phyloP scores from a whole-genome alignment of 306 rosid species.

The Hippophae tibetana region DNA sequence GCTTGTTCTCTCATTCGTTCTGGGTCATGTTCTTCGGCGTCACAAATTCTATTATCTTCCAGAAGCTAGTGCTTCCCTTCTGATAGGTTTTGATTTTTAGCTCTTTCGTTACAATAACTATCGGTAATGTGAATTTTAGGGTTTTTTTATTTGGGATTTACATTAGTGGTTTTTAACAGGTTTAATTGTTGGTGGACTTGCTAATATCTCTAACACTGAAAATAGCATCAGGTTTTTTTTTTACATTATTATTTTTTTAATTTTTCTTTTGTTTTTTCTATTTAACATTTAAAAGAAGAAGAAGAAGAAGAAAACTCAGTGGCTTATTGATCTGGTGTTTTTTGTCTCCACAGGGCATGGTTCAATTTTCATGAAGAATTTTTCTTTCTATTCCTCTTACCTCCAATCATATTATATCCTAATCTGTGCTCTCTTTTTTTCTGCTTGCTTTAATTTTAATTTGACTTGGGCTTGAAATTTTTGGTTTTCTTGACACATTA shows the following conservation, averaged over 20 bases:
- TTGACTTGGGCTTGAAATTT: not conserved
- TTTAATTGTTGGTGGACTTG: constrained; percentile 83
- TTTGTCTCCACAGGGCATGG: constrained; percentile 63
- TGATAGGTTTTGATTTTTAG: constrained; percentile 44
- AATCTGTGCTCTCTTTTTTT: not conserved
- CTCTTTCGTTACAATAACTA: not conserved
- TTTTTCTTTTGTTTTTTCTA: not conserved
- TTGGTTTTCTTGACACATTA: constrained; percentile 50
- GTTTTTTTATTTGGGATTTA: not conserved
- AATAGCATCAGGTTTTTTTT: constrained; percentile 60
- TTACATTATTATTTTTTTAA: not conserved
- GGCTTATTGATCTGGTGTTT: constrained; percentile 1
- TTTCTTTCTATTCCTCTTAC: constrained; percentile 89
- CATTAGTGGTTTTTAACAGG: constrained; percentile 34
- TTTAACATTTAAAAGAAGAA: not conserved
- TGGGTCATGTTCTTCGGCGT: constrained; percentile 96
- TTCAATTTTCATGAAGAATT: constrained; percentile 97
- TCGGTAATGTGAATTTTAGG: not conserved
- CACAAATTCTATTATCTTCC: constrained; percentile 79
- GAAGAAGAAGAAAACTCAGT: not conserved
- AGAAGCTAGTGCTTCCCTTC: constrained; percentile 97
- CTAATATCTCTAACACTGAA: constrained; percentile 83
- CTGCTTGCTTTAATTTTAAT: not conserved
- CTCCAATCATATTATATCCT: constrained; percentile 99
- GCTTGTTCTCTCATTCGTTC: constrained; percentile 90